phyloP scores from a whole-genome alignment of 805 yeast genomes.

The Saccharomyces mikatae region DNA sequence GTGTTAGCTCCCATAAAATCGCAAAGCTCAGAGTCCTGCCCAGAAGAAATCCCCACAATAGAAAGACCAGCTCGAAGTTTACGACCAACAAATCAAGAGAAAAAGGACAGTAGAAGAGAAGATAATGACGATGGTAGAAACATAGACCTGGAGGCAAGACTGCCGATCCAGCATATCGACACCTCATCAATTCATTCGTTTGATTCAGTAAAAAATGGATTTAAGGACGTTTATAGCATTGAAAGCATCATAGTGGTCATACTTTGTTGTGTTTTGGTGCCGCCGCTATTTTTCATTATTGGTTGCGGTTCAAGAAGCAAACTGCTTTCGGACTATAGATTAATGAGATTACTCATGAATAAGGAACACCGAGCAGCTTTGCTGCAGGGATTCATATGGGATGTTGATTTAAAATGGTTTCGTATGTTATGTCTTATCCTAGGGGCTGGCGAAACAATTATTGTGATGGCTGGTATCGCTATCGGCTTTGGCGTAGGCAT shows the following conservation, averaged over 20 bases:
- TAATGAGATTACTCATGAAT: conserved; percentile 24
- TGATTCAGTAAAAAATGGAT: conserved; percentile 14
- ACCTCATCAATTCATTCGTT: conserved; percentile 18
- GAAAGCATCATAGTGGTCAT: conserved; percentile 13
- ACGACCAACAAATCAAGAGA: neutral
- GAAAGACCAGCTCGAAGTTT: neutral
- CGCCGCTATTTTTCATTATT: conserved; percentile 27
- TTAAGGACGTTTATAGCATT: conserved; percentile 20
- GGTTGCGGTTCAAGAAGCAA: conserved; percentile 18
- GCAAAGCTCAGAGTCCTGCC: neutral
- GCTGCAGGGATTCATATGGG: conserved; percentile 27
- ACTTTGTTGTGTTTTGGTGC: conserved; percentile 15
- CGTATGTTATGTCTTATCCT: conserved; percentile 26
- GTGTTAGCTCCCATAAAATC: neutral
- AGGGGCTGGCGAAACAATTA: conserved; percentile 23
- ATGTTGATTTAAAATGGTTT: conserved; percentile 24
- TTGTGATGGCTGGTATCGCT: conserved; percentile 36
- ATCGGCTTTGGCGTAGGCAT: conserved; percentile 42
- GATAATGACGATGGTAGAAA: neutral
- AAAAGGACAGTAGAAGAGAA: neutral
- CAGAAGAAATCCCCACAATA: neutral
- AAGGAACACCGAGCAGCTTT: conserved; percentile 18
- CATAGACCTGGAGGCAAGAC: neutral
- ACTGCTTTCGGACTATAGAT: conserved; percentile 14
- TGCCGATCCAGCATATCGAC: conserved; percentile 18